These are phyloP conservation scores for Penicillium palitans DNA, from an alignment of 2,329 filamentous ascomycete species.

Conservation along the genomic window DNA sequence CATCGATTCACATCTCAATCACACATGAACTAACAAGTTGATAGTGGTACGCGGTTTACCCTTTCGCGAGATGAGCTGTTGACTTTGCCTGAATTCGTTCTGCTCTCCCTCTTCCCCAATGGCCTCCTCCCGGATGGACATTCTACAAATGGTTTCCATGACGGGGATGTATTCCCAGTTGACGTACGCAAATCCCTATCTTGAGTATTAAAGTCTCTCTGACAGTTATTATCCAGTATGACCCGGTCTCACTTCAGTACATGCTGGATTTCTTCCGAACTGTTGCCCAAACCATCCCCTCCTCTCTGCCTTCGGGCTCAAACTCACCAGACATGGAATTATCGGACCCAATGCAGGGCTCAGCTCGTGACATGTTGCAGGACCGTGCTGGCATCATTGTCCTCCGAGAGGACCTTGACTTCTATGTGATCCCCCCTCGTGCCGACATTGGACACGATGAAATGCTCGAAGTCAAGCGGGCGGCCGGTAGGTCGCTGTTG, in stretches of 20 bases:
- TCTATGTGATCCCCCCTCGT: conserved; percentile 89
- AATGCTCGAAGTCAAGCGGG: conserved; percentile 95
- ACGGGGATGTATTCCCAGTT: conserved; percentile 92
- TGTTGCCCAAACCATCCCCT: conserved; percentile 87
- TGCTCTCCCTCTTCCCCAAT: conserved; percentile 96
- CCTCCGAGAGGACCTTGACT: conserved; percentile 91
- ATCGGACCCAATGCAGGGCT: conserved; percentile 69
- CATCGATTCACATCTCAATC: not conserved
- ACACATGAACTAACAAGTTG: not conserved
- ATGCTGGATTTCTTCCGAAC: conserved; percentile 98
- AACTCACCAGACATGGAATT: conserved; percentile 61
- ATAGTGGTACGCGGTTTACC: conserved; percentile 86
- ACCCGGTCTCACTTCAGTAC: conserved; percentile 92
- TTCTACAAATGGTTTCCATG: conserved; percentile 79
- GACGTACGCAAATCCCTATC: conserved; percentile 67
- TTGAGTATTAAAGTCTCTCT: not conserved
- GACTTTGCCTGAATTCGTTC: conserved; percentile 93
- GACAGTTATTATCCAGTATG: conserved; percentile 66
- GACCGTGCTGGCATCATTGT: conserved; percentile 95
- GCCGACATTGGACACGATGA: conserved; percentile 80
- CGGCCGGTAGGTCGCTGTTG: conserved; percentile 81
- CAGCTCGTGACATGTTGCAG: conserved; percentile 74
- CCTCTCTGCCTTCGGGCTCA: conserved; percentile 66
- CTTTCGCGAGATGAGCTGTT: conserved; percentile 92
- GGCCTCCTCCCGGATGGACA: conserved; percentile 97